Evolutionary conservation across 2,329 filamentous ascomycete species (phyloP).

Genomic region (Sclerotinia spermophila): DNA sequence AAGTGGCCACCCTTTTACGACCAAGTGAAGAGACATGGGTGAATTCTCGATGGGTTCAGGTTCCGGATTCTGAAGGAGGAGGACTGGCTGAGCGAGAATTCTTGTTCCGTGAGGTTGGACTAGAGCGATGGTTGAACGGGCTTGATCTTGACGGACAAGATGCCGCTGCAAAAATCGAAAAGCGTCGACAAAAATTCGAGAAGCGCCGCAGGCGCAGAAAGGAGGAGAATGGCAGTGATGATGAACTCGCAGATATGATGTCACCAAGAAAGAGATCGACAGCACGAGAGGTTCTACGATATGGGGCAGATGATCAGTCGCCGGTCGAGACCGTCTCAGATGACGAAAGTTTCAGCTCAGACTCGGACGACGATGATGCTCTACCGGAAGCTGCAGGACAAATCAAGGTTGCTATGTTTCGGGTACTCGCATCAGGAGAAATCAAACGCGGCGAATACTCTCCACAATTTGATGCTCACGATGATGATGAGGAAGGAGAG

Average conservation of each 20-base stretch:
- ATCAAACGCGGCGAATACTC: slow-evolving; percentile 98
- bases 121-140: slow-evolving; percentile 95
- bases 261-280: slow-evolving; percentile 28
- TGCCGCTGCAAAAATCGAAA: slow-evolving; percentile 84
- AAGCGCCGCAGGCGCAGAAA: slow-evolving; percentile 63
- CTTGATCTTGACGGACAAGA: slow-evolving; percentile 93
- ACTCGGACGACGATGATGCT: slow-evolving; percentile 71
- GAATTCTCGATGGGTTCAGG: slow-evolving; percentile 95
- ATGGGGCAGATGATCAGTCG: slow-evolving; percentile 71
- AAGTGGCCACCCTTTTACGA: slow-evolving; percentile 88
- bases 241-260: slow-evolving; percentile 44
- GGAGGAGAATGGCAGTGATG: slow-evolving; percentile 45
- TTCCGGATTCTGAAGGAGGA: slow-evolving; percentile 85
- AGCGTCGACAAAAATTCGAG: slow-evolving; percentile 76
- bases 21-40: slow-evolving; percentile 99
- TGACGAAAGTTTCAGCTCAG: slow-evolving; percentile 66
- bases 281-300: slow-evolving; percentile 63
- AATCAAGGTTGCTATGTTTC: slow-evolving; percentile 96
- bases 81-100: slow-evolving; percentile 96
- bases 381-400: slow-evolving; percentile 92
- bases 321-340: slow-evolving; percentile 67
- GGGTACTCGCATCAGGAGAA: slow-evolving; percentile 90
- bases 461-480: slow-evolving; percentile 93
- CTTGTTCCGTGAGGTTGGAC: slow-evolving; percentile 90
- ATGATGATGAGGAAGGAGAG: slow-evolving; percentile 64